phyloP scores from a whole-genome alignment of 2,329 filamentous ascomycete species.

The Amauroascus verrucosus region DNA sequence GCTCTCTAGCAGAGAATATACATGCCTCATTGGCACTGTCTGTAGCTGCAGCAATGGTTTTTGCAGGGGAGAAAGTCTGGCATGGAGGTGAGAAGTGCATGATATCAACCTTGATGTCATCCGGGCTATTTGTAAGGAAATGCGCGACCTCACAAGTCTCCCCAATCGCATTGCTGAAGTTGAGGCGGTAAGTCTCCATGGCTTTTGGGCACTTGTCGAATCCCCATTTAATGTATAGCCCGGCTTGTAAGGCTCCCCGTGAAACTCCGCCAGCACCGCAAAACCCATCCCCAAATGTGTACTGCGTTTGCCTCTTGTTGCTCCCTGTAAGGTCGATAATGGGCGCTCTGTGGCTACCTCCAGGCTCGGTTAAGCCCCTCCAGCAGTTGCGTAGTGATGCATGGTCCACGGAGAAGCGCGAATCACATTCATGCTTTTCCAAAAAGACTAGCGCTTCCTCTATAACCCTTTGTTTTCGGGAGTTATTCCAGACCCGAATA shows the following conservation, averaged over 20 bases:
- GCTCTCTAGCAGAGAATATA: constrained; percentile 38
- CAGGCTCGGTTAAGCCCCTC: constrained; percentile 26
- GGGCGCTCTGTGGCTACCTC: constrained; percentile 20
- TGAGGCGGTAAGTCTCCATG: constrained; percentile 47
- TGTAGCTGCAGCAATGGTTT: constrained; percentile 48
- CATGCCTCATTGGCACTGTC: constrained; percentile 59
- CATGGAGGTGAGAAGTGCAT: constrained; percentile 70
- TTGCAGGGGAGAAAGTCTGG: constrained; percentile 62
- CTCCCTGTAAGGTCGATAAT: constrained; percentile 20
- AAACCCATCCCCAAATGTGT: constrained; percentile 62
- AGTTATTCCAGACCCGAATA: constrained; percentile 14
- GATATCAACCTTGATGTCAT: constrained; percentile 49
- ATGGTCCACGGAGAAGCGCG: constrained; percentile 22
- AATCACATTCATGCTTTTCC: constrained; percentile 24
- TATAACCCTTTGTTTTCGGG: not conserved
- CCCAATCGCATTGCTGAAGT: constrained; percentile 41
- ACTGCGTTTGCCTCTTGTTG: constrained; percentile 29
- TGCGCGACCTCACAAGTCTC: constrained; percentile 40
- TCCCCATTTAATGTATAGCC: constrained; percentile 50
- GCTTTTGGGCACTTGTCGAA: constrained; percentile 55
- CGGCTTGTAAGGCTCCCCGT: constrained; percentile 49
- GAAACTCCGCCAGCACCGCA: constrained; percentile 64
- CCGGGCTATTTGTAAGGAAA: constrained; percentile 26
- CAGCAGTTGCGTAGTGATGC: too few relatives aligned
- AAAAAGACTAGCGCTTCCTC: constrained; percentile 26